Conservation (phyloP, 2,329 filamentous ascomycete genomes). For the Trichoderma koningiopsis region DNA sequence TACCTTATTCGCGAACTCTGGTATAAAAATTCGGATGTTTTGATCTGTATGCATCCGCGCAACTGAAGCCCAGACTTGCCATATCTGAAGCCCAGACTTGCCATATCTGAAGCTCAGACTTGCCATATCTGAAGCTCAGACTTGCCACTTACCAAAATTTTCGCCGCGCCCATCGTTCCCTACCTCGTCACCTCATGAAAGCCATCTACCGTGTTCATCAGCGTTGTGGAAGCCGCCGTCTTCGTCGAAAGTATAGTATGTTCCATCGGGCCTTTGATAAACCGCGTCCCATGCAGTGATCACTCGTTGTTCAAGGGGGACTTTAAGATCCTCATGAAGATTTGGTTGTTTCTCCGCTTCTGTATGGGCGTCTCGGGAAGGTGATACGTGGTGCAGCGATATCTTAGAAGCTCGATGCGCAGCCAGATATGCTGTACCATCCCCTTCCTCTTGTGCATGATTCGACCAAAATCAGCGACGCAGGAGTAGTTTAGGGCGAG, state of each 20-base stretch:
- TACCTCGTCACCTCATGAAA: too few relatives aligned
- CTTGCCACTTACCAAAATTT: too few relatives aligned
- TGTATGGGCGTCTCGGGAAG: background rate
- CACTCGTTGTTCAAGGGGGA: background rate
- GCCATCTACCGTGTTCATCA: too few relatives aligned
- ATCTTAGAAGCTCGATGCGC: background rate
- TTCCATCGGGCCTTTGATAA: too few relatives aligned
- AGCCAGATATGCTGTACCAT: constrained; percentile 13
- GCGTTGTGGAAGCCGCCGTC: too few relatives aligned
- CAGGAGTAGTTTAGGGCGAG: background rate
- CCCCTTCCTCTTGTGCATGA: background rate
- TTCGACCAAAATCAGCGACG: background rate
- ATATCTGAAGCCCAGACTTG: too few relatives aligned
- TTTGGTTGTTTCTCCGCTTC: background rate
- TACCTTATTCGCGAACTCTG: background rate
- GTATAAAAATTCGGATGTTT: background rate
- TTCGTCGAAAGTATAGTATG: too few relatives aligned
- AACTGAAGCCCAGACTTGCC: background rate
- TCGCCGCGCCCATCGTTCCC: too few relatives aligned
- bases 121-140: too few relatives aligned
- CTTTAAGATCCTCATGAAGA: background rate
- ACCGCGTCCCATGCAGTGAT: background rate
- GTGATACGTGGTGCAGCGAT: background rate
- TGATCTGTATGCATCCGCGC: background rate
- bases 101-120: too few relatives aligned